phyloP scores from a whole-genome alignment of 139 green algal species.

The Desmodesmus armatus region DNA sequence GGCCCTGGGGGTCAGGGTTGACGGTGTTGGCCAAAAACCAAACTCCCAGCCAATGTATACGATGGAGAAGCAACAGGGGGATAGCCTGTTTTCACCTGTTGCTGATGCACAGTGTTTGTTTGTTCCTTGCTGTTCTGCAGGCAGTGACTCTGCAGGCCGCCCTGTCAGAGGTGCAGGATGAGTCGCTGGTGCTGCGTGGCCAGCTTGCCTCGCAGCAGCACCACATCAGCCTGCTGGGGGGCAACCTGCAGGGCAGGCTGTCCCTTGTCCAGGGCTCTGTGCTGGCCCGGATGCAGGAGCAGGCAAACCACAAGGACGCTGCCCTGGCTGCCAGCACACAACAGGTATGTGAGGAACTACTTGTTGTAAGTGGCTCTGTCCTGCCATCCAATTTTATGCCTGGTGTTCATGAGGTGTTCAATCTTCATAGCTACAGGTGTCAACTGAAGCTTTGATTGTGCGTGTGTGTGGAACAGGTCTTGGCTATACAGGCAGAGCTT shows the following conservation, averaged over 20 bases:
- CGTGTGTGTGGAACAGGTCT: too few relatives aligned
- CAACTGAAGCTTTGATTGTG: background rate
- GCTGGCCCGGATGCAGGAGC: conserved; percentile 35
- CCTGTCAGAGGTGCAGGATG: conserved; percentile 26
- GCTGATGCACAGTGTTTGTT: background rate
- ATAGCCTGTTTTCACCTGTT: background rate
- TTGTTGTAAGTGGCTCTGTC: too few relatives aligned
- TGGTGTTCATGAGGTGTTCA: too few relatives aligned
- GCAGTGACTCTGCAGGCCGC: conserved; percentile 26
- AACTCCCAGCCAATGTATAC: too few relatives aligned
- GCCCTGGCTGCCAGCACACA: conserved; percentile 2
- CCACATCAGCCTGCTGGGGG: conserved; percentile 48
- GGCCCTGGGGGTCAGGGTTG: too few relatives aligned
- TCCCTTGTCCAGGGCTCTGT: conserved; percentile 44
- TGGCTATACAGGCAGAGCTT: conserved; percentile 5
- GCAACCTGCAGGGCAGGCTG: conserved; percentile 51
- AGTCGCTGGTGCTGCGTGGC: conserved; percentile 19
- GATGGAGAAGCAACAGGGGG: too few relatives aligned
- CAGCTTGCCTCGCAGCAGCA: conserved; percentile 46
- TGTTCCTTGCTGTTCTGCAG: conserved; percentile 4
- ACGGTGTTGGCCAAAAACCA: too few relatives aligned
- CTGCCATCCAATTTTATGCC: too few relatives aligned
- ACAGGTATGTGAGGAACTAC: background rate
- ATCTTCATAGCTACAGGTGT: background rate
- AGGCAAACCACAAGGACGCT: conserved; percentile 10